Evolutionary conservation across 306 rosid genomes (phyloP).

Genomic region (Quercus bicolor): DNA sequence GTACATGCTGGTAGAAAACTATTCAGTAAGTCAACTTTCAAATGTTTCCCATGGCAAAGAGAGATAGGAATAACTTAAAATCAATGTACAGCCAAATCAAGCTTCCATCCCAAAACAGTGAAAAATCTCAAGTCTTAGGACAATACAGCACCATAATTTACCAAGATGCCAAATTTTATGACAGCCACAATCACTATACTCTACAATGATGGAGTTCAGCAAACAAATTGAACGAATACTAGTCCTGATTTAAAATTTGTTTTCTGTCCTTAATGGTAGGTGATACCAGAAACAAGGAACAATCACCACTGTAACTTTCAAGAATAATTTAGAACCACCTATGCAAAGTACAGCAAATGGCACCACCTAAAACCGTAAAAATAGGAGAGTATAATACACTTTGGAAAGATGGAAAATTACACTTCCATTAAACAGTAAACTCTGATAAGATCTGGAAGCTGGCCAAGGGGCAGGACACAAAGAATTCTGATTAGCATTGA

Average conservation of each 20-base stretch:
- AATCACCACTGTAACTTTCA: neutral
- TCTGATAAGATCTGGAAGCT: conserved; percentile 28
- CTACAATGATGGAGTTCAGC: neutral
- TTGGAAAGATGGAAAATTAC: neutral
- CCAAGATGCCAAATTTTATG: conserved; percentile 6
- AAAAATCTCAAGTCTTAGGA: neutral
- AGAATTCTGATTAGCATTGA: conserved; percentile 23
- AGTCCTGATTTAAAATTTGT: neutral
- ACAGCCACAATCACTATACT: neutral
- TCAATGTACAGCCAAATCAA: neutral
- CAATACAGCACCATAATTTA: neutral
- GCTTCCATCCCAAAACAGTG: neutral
- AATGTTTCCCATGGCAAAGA: neutral
- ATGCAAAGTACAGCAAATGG: neutral
- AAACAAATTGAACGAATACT: neutral
- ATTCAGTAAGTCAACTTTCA: neutral
- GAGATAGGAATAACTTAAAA: neutral
- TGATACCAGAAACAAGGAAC: neutral
- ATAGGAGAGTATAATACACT: neutral
- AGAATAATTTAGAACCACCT: neutral
- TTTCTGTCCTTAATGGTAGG: neutral
- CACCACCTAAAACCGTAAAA: neutral
- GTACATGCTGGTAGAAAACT: too few relatives aligned
- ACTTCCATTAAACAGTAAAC: conserved; percentile 27
- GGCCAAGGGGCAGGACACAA: conserved; percentile 6